phyloP scores from a whole-genome alignment of 495 filamentous ascomycete species.

The Massariosphaeria phaeospora region DNA sequence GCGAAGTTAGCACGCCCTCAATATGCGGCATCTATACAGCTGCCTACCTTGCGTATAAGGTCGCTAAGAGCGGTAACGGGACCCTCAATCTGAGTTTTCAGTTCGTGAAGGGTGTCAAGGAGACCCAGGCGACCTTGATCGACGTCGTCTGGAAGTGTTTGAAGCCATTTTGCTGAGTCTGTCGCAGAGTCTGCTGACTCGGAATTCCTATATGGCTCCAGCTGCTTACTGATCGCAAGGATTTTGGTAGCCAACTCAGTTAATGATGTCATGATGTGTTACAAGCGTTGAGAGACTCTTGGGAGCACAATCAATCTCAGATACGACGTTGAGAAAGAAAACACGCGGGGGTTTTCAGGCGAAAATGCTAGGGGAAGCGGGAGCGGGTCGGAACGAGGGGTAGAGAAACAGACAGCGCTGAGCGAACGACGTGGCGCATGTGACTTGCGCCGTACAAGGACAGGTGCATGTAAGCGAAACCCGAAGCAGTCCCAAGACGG shows the following conservation, averaged over 20 bases:
- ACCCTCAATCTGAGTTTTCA: neutral
- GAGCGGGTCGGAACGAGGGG: no score
- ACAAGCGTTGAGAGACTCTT: no score
- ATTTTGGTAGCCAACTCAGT: neutral
- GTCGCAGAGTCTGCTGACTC: neutral
- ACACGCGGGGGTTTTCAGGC: no score
- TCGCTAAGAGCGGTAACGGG: neutral
- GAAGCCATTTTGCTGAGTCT: neutral
- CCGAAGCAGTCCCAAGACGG: no score
- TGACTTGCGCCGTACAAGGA: no score
- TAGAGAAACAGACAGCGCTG: no score
- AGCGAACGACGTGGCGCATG: no score
- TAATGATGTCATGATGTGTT: neutral
- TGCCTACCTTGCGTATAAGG: neutral
- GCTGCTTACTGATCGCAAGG: neutral
- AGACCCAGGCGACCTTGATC: neutral
- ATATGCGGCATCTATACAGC: neutral
- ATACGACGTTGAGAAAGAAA: no score
- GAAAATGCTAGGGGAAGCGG: no score
- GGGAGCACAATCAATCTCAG: no score
- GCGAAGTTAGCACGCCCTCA: neutral
- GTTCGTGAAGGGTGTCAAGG: neutral
- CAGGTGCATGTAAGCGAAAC: no score
- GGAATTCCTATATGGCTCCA: neutral
- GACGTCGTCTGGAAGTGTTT: neutral